Evolutionary conservation across 2,329 filamentous ascomycete genomes (phyloP).

Genomic region (Chaetomiaceae sp.): DNA sequence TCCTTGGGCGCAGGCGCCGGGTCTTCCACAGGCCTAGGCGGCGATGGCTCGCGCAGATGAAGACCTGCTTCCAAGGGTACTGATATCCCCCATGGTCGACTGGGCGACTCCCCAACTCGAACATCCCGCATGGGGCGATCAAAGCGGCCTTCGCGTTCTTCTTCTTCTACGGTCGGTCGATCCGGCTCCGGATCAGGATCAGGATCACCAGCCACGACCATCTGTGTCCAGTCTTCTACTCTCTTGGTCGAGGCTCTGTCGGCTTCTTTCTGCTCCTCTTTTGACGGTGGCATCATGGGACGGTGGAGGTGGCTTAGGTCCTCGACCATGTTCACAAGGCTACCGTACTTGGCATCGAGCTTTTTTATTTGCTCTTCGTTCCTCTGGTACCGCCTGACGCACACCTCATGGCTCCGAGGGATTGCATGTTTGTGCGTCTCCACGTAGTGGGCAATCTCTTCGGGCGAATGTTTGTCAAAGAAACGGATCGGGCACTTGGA

Average conservation of each 20-base stretch:
- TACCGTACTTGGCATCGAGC: constrained; percentile 91
- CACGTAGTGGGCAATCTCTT: constrained; percentile 90
- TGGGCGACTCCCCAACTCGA: constrained; percentile 89
- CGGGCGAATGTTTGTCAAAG: constrained; percentile 84
- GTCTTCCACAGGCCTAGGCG: constrained; percentile 54
- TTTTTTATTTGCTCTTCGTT: constrained; percentile 81
- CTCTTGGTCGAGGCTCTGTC: constrained; percentile 60
- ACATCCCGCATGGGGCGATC: constrained; percentile 83
- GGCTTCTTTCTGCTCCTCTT: constrained; percentile 25
- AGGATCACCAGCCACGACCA: constrained; percentile 29
- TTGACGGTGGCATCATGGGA: constrained; percentile 68
- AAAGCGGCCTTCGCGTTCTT: constrained; percentile 68
- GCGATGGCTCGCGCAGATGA: constrained; percentile 46
- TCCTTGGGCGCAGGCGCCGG: constrained; percentile 28
- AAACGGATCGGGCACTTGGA: constrained; percentile 87
- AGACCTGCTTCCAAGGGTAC: constrained; percentile 58
- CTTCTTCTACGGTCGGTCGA: constrained; percentile 40
- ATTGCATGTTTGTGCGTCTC: constrained; percentile 94
- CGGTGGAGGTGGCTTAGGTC: constrained; percentile 84
- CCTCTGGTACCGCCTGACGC: constrained; percentile 82
- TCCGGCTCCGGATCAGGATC: constrained; percentile 25
- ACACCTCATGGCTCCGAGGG: constrained; percentile 88
- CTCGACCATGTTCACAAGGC: constrained; percentile 89
- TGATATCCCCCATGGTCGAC: constrained; percentile 85
- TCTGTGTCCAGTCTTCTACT: constrained; percentile 80